Evolutionary conservation across 257 asterid genomes (phyloP), one percentile per base, ranked within the genome.

Genomic region (Galeopsis tetrahit): DNA sequence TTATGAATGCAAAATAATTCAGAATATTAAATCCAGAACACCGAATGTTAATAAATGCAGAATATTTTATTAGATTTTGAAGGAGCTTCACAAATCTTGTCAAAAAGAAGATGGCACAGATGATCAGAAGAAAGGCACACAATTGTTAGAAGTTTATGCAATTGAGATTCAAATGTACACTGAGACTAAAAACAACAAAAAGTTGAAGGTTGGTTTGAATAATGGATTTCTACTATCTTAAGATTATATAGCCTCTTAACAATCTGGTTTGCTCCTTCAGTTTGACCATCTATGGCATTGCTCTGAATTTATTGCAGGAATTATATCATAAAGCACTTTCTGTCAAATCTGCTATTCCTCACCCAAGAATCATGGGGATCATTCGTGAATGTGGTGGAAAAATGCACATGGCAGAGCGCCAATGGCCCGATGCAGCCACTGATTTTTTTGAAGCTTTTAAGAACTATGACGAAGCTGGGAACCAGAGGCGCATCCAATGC

Each of bases 371-470:
- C 52, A 92, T 95, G 97, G 99, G 98, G 42, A 92, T 95, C 65
- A 92, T 95, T 81, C 98, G 96, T 74, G 99, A 95, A 85, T 95
- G 98, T 81, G 99, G 99, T 78, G 99, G 99, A 21, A 95, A 95
- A 85, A 95, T 95, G 99, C 97, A 90, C 69, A 95, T 92, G 99
- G 92, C 98, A 48, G 98, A 95, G 90, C 78, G 98, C 63, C 97
- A 88, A 66, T 95, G 98, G 99, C 87, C 88, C 38, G 97, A 90
- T 5, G 99, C 99, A 42, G 97, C 99, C 61, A 92, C 99, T 5
- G 99, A 95, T 81, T 92, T 95, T 81, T 92, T 95, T 83, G 98
- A 95, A 82, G 99, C 99, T 73, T 95, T 95, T 71, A 95, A 92
- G 77, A 92, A 92, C 82, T 92, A 95, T 74, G 99, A 95, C 78